Evolutionary conservation across 1,284 basidiomycete species (phyloP).

Genomic region (Cryptococcus depauperatus): DNA sequence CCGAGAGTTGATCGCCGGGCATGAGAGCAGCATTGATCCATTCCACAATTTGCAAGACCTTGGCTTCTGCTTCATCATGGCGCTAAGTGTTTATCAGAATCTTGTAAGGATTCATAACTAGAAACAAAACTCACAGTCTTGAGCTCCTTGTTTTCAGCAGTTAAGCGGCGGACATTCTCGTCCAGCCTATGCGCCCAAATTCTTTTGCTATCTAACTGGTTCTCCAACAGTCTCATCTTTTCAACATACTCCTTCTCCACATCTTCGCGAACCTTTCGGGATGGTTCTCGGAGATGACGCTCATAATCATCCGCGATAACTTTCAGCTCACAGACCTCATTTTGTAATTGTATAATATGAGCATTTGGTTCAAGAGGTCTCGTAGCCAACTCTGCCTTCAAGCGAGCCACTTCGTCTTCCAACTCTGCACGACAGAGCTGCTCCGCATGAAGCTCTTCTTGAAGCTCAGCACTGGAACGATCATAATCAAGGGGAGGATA

Average conservation of each 20-base stretch:
- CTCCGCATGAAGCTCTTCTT: slow-evolving; percentile 72
- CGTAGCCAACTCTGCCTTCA: slow-evolving; percentile 46
- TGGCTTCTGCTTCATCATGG: slow-evolving; percentile 33
- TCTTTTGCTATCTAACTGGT: slow-evolving; percentile 49
- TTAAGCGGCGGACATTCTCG: slow-evolving; percentile 34
- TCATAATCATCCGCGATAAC: slow-evolving; percentile 45
- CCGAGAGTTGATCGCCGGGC: background rate
- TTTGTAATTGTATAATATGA: slow-evolving; percentile 38
- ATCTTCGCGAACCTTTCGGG: slow-evolving; percentile 64
- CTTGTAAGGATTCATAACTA: too few species aligned
- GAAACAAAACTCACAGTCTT: slow-evolving; percentile 18
- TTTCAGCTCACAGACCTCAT: slow-evolving; percentile 37
- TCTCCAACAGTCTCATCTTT: slow-evolving; percentile 56
- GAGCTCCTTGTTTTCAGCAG: slow-evolving; percentile 29
- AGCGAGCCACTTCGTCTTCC: slow-evolving; percentile 57
- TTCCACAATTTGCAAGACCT: slow-evolving; percentile 35
- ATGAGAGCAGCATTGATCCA: slow-evolving; percentile 32
- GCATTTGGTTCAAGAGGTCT: slow-evolving; percentile 34
- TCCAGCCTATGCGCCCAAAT: slow-evolving; percentile 41
- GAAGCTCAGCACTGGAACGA: slow-evolving; percentile 73
- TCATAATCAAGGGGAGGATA: slow-evolving; percentile 57
- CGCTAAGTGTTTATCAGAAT: slow-evolving; percentile 15
- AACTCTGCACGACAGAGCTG: slow-evolving; percentile 67
- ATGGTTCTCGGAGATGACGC: slow-evolving; percentile 56
- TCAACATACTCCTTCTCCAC: slow-evolving; percentile 68